phyloP scores from a whole-genome alignment of 345 rosid genomes.

The Salix dunnii region DNA sequence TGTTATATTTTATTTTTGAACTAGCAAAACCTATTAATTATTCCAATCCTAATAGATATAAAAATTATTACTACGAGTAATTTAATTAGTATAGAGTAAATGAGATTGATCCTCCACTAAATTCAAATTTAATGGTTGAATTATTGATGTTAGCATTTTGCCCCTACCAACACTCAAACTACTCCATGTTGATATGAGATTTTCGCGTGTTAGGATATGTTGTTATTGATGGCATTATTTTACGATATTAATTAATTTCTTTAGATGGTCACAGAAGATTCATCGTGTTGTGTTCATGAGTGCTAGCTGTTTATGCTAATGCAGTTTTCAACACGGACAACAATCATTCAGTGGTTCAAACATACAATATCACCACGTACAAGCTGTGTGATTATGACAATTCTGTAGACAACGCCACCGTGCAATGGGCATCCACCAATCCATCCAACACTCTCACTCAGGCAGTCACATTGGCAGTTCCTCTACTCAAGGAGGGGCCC shows the following conservation, averaged over 20 bases:
- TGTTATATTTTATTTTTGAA: too few relatives aligned
- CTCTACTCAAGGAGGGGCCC: constrained; percentile 65
- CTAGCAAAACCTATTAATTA: too few relatives aligned
- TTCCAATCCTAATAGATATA: too few relatives aligned
- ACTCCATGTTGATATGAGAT: not conserved
- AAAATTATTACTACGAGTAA: too few relatives aligned
- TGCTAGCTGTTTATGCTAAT: not conserved
- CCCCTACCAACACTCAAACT: too few relatives aligned
- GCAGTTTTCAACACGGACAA: constrained; percentile 90
- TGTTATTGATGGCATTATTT: too few relatives aligned
- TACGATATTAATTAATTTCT: too few relatives aligned
- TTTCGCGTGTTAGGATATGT: not conserved
- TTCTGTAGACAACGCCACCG: constrained; percentile 46
- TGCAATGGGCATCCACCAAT: constrained; percentile 59
- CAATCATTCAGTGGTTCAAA: constrained; percentile 84
- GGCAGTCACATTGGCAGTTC: constrained; percentile 56
- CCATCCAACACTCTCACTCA: constrained; percentile 69
- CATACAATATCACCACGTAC: constrained; percentile 73
- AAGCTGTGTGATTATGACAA: constrained; percentile 62
- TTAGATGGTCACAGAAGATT: not conserved
- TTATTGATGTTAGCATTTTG: too few relatives aligned
- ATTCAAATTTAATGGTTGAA: too few relatives aligned
- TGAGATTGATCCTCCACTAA: too few relatives aligned
- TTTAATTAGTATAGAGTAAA: too few relatives aligned
- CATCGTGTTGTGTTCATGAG: not conserved